These are phyloP conservation scores for Graphiopsis chlorocephala DNA, from an alignment of 2,329 filamentous ascomycete species.

Conservation along the genomic window DNA sequence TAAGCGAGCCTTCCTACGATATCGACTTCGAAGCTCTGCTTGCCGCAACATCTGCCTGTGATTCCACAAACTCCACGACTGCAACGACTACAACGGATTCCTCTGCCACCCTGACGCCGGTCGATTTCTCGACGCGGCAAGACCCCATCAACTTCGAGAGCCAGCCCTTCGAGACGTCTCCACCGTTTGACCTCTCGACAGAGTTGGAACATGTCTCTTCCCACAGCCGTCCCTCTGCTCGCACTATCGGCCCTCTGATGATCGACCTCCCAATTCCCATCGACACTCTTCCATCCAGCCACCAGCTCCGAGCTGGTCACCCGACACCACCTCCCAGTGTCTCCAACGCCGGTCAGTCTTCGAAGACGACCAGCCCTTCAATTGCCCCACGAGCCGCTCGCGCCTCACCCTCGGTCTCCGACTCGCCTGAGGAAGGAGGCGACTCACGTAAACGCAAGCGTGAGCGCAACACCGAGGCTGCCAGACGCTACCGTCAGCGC, in stretches of 20 bases:
- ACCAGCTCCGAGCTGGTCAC: not conserved
- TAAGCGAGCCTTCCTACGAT: constrained; percentile 2
- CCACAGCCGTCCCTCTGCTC: not conserved
- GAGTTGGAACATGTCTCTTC: not conserved
- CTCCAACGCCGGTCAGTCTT: not conserved
- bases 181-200: not conserved
- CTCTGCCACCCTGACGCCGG: constrained; percentile 8
- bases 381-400: not conserved
- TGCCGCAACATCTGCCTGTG: not conserved
- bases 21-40: constrained; percentile 14
- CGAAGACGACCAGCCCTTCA: constrained; percentile 9
- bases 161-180: not conserved
- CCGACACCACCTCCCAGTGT: constrained; percentile 9
- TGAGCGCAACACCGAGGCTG: constrained; percentile 68
- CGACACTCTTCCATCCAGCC: not conserved
- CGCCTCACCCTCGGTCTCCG: not conserved
- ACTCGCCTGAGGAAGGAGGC: constrained; percentile 14
- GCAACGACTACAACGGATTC: constrained; percentile 3
- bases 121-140: constrained; percentile 2
- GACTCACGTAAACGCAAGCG: constrained; percentile 48
- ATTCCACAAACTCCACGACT: not conserved
- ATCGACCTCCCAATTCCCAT: not conserved
- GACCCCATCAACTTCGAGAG: not conserved
- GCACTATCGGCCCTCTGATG: not conserved
- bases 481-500: constrained; percentile 68